phyloP scores from a whole-genome alignment of 2,329 filamentous ascomycete genomes.

The Paracoccidioides lutzii region DNA sequence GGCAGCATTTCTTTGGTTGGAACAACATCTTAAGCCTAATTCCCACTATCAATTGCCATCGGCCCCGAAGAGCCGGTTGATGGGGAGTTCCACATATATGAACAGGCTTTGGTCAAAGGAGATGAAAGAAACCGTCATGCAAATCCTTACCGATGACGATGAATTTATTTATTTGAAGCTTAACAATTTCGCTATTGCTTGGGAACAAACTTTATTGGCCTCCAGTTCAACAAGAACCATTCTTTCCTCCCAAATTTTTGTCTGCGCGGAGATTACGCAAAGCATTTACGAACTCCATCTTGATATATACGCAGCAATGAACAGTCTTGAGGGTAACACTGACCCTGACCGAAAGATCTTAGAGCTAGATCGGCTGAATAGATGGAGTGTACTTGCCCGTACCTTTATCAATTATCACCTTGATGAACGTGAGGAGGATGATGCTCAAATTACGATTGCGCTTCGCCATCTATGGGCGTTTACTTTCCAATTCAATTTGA shows the following conservation, averaged over 20 bases:
- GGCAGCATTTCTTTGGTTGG: conserved; percentile 43
- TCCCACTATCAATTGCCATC: conserved; percentile 12
- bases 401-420: conserved; percentile 38
- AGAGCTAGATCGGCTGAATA: conserved; percentile 46
- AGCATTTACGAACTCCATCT: conserved; percentile 55
- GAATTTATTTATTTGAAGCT: conserved; percentile 38
- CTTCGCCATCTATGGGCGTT: conserved; percentile 56
- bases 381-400: conserved; percentile 48
- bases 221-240: conserved; percentile 11
- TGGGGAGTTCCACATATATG: conserved; percentile 36
- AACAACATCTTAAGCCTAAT: conserved; percentile 35
- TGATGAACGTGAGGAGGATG: conserved; percentile 18
- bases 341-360: conserved; percentile 37
- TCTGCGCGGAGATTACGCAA: conserved; percentile 42
- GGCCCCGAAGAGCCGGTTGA: conserved; percentile 1
- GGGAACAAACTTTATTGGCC: conserved; percentile 20
- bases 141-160: conserved; percentile 42
- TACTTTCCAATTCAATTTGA: conserved; percentile 47
- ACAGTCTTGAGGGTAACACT: conserved; percentile 45
- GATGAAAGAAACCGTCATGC: conserved; percentile 43
- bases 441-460: conserved; percentile 32
- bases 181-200: conserved; percentile 19
- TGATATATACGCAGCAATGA: conserved; percentile 52
- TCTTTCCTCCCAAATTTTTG: conserved; percentile 21
- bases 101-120: conserved; percentile 42